Base-by-base conservation (phyloP, 139 green algal genomes). In the Chlamydomonas sp. region DNA sequence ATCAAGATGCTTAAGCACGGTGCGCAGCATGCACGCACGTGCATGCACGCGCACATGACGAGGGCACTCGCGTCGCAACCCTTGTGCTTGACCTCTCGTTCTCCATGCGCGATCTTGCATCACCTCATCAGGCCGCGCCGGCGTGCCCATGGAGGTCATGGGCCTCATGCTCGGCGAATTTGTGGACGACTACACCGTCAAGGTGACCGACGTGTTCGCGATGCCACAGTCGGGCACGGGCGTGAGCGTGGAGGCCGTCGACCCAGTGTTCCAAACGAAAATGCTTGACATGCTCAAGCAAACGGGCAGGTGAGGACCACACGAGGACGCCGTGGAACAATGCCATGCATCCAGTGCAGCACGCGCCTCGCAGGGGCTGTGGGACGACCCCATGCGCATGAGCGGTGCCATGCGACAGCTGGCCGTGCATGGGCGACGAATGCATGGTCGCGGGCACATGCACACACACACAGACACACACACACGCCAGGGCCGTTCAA, bases 251-350 rank as follows among this genome's bases (percentile, higher is more conserved):
- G 95, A 99, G 81, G 95, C 95, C 0, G 95, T 99, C 30, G 95
- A 99, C 71, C 95, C 95, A 0, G 95, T 99, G 13, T 99, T 98
- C 71, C 95, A 99, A 73, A 97, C 94, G 6, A 96, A 97, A 72
- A 99, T 99, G 95, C 81, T 98, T 33, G 95, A 99, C 77, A 99
- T 99, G 95, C 78, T 99, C n/a, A 98, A 98, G 79, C 95, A 99
- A 82, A 87, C 85, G 1, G 94, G 95, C 13, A 83, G 90, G 89
- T 95, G 65, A 60, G 78, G n/a, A n/a, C n/a, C n/a, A n/a, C n/a
- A n/a, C n/a, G n/a, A n/a, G n/a, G n/a, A n/a, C n/a, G n/a, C n/a
- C n/a, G n/a, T n/a, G n/a, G n/a, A n/a, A n/a, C n/a, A n/a, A n/a
- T n/a, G n/a, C n/a, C n/a, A n/a, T n/a, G n/a, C n/a, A n/a, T n/a